Evolutionary conservation across 805 yeast genomes (phyloP).

Genomic region (Candida sithepensis): DNA sequence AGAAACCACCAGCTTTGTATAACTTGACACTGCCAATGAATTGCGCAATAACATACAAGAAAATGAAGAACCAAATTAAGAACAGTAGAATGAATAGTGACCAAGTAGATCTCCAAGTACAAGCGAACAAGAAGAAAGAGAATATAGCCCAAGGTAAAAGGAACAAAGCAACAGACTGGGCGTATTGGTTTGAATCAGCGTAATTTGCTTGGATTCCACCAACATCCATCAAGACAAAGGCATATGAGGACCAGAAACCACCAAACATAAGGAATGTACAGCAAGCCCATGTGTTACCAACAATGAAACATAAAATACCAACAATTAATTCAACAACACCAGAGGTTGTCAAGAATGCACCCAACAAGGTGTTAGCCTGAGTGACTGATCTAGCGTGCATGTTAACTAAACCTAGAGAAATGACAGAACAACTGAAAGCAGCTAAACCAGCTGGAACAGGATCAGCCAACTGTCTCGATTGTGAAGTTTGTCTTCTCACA

Average conservation of each 20-base stretch:
- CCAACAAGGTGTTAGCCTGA: constrained; percentile 40
- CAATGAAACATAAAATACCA: constrained; percentile 47
- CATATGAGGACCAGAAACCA: constrained; percentile 51
- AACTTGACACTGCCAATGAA: constrained; percentile 33
- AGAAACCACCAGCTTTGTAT: constrained; percentile 45
- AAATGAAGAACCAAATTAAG: constrained; percentile 42
- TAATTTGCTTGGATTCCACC: constrained; percentile 40
- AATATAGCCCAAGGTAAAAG: constrained; percentile 51
- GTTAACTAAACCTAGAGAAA: constrained; percentile 44
- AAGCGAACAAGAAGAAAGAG: constrained; percentile 41
- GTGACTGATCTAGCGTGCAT: constrained; percentile 45
- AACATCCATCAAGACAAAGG: constrained; percentile 40
- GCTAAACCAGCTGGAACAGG: constrained; percentile 55
- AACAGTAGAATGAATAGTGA: constrained; percentile 38
- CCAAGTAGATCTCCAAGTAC: constrained; percentile 47
- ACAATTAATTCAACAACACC: constrained; percentile 48
- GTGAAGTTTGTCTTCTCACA: constrained; percentile 26
- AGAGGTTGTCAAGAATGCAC: constrained; percentile 45
- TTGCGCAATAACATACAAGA: constrained; percentile 42
- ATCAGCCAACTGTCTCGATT: constrained; percentile 33
- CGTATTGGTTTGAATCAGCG: constrained; percentile 32
- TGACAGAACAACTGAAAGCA: constrained; percentile 44
- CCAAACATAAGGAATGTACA: constrained; percentile 52
- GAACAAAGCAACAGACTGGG: constrained; percentile 45
- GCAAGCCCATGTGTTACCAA: constrained; percentile 55